Evolutionary conservation across 2,329 filamentous ascomycete genomes (phyloP).

Genomic region (Fonsecaea nubica): DNA sequence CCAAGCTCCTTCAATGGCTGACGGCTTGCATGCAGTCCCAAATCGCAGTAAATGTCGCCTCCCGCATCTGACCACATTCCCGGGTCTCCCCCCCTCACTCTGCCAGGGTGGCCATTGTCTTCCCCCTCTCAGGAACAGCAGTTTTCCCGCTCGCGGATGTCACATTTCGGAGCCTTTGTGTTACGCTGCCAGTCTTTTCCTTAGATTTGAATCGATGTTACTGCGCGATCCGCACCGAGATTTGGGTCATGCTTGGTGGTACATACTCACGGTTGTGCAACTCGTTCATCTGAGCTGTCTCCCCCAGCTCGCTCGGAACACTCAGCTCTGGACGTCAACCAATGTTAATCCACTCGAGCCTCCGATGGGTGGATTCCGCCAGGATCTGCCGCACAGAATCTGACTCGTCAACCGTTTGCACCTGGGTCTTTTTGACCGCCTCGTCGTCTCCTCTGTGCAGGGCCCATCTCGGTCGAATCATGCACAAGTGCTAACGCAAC

Average conservation of each 20-base stretch:
- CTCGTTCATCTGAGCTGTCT: conserved; percentile 12
- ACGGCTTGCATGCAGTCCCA: conserved; percentile 9
- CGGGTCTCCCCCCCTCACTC: conserved; percentile 22
- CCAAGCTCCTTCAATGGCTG: background rate
- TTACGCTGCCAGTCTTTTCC: conserved; percentile 5
- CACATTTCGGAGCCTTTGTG: conserved; percentile 9
- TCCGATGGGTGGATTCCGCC: background rate
- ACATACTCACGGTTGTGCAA: conserved; percentile 22
- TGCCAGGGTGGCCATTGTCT: background rate
- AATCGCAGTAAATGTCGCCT: conserved; percentile 19
- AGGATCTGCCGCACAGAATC: conserved; percentile 14
- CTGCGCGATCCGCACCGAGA: conserved; percentile 31
- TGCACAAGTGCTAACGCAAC: conserved; percentile 2
- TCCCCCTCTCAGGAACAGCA: conserved; percentile 21
- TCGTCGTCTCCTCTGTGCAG: conserved; percentile 3
- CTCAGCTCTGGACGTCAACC: conserved; percentile 6
- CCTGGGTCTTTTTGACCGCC: conserved; percentile 29
- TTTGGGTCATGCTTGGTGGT: conserved; percentile 24
- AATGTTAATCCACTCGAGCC: conserved; percentile 11
- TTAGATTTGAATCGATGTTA: conserved; percentile 5
- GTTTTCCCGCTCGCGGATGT: conserved; percentile 18
- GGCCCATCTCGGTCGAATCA: conserved; percentile 13
- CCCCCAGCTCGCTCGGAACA: background rate
- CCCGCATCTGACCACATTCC: conserved; percentile 23
- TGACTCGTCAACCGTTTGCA: conserved; percentile 31